These are phyloP conservation scores for Epithemia pelagica DNA, from an alignment of 108 stramenopile species.

Conservation along the genomic window DNA sequence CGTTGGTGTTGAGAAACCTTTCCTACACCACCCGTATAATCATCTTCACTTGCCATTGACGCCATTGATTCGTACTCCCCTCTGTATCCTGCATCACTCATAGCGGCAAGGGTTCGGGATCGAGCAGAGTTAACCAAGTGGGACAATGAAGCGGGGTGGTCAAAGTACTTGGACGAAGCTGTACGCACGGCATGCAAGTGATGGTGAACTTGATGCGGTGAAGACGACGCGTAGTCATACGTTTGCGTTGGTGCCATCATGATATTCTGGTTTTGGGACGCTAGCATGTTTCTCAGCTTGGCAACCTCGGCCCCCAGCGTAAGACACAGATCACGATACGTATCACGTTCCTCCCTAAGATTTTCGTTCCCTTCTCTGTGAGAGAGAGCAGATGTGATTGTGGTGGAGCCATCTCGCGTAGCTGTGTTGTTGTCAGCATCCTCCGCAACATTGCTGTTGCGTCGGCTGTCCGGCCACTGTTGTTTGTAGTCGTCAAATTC, in stretches of 20 bases:
- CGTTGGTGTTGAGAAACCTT: constrained; percentile 21
- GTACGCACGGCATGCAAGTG: background rate
- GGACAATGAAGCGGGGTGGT: background rate
- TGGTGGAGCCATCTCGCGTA: constrained; percentile 39
- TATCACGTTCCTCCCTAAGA: constrained; percentile 65
- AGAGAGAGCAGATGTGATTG: constrained; percentile 61
- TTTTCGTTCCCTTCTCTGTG: constrained; percentile 53
- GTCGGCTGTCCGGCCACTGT: constrained; percentile 1
- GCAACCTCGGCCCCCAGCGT: constrained; percentile 81
- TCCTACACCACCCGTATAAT: constrained; percentile 27
- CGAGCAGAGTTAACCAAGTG: background rate
- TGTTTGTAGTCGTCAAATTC: constrained; percentile 45
- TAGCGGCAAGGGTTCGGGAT: constrained; percentile 42
- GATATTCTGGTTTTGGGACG: constrained; percentile 35
- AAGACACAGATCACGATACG: constrained; percentile 70
- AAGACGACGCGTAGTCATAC: background rate
- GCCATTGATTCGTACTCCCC: constrained; percentile 50
- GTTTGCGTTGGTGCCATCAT: background rate
- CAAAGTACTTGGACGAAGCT: background rate
- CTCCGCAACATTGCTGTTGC: constrained; percentile 13
- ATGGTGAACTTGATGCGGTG: background rate
- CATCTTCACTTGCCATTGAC: constrained; percentile 71
- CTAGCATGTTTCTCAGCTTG: constrained; percentile 66
- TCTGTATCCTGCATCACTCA: constrained; percentile 82
- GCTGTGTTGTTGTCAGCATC: constrained; percentile 32